Conservation (phyloP, 352 stramenopile species). For the Peronospora farinosa region DNA sequence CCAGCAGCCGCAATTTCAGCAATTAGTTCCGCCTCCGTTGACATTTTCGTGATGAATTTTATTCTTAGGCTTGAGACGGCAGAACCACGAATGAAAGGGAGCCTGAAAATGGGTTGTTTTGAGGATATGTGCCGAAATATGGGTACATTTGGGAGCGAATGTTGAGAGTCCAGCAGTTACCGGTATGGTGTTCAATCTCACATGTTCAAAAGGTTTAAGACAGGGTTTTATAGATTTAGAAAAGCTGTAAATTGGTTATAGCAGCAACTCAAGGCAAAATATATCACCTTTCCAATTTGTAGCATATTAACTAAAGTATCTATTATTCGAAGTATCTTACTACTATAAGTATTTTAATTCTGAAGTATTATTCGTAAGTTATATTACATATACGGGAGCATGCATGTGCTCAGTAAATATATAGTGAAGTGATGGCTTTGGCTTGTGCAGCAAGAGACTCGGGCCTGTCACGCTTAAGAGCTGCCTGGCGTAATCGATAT, state of each 20-base stretch:
- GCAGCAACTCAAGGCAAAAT: no score
- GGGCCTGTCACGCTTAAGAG: conserved; percentile 19
- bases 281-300: neutral
- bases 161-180: no score
- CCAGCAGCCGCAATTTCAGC: conserved; percentile 59
- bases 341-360: no score
- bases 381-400: neutral
- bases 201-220: no score
- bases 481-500: conserved; percentile 43
- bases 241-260: no score
- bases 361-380: neutral
- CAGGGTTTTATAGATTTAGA: no score
- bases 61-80: neutral
- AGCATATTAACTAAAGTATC: no score
- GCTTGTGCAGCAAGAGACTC: conserved; percentile 29
- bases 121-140: conserved; percentile 3
- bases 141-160: no score
- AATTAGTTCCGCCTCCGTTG: conserved; percentile 51
- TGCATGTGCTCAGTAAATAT: conserved; percentile 15
- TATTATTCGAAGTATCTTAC: no score
- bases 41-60: conserved; percentile 13
- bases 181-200: no score
- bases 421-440: conserved; percentile 22
- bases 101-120: neutral
- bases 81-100: conserved; percentile 31